A percentile compares a stretch with the other conserved stretches of the same genome.
Evolutionary conservation across 768 basidiomycete genomes (phyloP).

Genomic region (Suillus spraguei): DNA sequence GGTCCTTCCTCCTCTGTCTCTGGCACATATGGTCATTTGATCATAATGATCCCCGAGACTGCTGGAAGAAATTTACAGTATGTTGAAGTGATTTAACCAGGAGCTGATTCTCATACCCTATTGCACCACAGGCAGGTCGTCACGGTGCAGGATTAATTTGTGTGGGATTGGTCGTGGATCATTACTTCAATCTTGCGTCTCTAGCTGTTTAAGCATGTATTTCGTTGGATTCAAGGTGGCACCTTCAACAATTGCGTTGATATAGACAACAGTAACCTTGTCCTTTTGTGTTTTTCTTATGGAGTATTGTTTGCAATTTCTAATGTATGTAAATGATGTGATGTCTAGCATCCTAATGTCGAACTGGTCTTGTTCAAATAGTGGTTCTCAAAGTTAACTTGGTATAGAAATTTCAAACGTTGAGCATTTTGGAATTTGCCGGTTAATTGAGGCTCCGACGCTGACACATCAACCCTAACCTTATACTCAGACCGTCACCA

Average conservation of each 20-base stretch:
- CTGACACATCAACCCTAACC: too few species aligned
- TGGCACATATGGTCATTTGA: conserved; percentile 7
- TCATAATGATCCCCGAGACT: neutral
- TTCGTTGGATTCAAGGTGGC: neutral
- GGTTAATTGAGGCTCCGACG: too few species aligned
- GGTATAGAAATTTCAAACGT: too few species aligned
- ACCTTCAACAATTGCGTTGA: neutral
- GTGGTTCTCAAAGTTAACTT: too few species aligned
- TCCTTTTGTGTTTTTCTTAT: neutral
- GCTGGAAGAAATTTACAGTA: conserved; percentile 1
- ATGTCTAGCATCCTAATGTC: too few species aligned
- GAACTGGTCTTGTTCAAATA: too few species aligned
- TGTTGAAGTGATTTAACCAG: neutral
- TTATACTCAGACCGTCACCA: too few species aligned
- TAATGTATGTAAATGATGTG: too few species aligned
- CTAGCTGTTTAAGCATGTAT: neutral
- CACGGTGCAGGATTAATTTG: neutral
- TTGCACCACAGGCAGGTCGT: neutral
- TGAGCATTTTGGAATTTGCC: too few species aligned
- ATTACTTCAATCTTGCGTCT: neutral
- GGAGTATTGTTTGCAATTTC: neutral
- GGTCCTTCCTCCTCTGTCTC: neutral
- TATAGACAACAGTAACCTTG: neutral
- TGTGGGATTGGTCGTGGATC: neutral
- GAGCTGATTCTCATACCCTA: neutral